Evolutionary conservation across 192 early-diverging fungal species (phyloP), one percentile per base, ranked within the genome.

Genomic region (Physocladia obscura): DNA sequence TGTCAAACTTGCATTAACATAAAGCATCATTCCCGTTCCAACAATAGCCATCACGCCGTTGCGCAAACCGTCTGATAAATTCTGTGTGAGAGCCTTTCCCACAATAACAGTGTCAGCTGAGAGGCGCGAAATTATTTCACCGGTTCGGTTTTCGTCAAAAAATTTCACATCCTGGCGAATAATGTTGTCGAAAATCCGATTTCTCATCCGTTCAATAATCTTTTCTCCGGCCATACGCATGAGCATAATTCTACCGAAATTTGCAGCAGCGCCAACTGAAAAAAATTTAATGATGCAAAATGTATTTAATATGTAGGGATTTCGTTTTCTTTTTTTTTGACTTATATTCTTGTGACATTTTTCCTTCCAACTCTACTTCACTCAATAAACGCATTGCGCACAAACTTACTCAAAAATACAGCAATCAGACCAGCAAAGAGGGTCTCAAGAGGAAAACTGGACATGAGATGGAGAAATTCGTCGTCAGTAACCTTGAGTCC

Each of bases 121-220:
- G 55, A 95, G 77, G 24, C 92, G 86, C 32, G 89, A 91, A 19
- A 92, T 84, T 26, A 95, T 82, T 58, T 92, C 92, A 38, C 92
- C 92, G 0, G 88, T 89, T 62, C 85, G 79, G 70, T 91, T 91
- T 62, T 81, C 79, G 60, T 88, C 70, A 52, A 72, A 72, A 48
- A 81, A 81, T n/a, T 38, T 19, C 31, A 81, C 68, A 36, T 81
- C 80, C 49, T 81, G 80, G 39, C 52, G 49, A 5, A 81, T 26
- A 8, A 81, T 67, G 57, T 48, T 62, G n/a, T 54, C 37, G 47
- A 74, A 79, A 19, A 81, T 51, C 3, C 50, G 56, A 36, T 57
- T 76, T 0, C 75, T 54, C 8, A 81, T 31, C n/a, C 75, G 48
- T 27, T 65, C 60, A 54, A 80, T 68, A 57, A 80, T 74, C 15